Conservation (phyloP, 805 yeast genomes). For the Sugiyamaella americana region DNA sequence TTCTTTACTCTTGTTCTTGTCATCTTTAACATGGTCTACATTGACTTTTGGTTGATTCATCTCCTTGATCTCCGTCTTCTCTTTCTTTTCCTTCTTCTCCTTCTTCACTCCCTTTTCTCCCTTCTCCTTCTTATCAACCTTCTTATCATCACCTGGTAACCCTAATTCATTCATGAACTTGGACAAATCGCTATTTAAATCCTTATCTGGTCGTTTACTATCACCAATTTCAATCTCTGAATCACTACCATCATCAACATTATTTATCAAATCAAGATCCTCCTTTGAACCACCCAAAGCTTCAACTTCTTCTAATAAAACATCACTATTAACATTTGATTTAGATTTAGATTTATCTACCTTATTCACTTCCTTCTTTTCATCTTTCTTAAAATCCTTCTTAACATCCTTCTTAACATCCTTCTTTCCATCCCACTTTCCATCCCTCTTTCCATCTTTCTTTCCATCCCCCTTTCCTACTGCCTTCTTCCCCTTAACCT, state of each 20-base stretch:
- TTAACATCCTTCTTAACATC: slow-evolving; percentile 3
- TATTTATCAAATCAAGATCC: slow-evolving; percentile 61
- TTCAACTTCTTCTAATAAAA: slow-evolving; percentile 13
- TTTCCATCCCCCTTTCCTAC: slow-evolving; percentile 2
- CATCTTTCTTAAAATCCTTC: slow-evolving; percentile 11
- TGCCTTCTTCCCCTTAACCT: slow-evolving; percentile 10
- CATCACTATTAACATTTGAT: not conserved
- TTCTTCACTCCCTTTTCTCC: slow-evolving; percentile 22
- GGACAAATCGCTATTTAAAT: slow-evolving; percentile 49
- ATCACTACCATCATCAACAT: slow-evolving; percentile 34
- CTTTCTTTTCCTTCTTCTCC: slow-evolving; percentile 25
- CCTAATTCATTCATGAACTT: slow-evolving; percentile 66
- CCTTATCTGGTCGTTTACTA: slow-evolving; percentile 19
- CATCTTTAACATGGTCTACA: not conserved
- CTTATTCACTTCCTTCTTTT: slow-evolving; percentile 14
- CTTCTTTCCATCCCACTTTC: too few species aligned
- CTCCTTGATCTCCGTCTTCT: slow-evolving; percentile 6
- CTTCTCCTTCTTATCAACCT: slow-evolving; percentile 26
- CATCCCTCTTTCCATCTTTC: slow-evolving; percentile 17
- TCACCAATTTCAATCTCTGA: slow-evolving; percentile 28
- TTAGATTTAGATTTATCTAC: not conserved
- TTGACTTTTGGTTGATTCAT: too few species aligned
- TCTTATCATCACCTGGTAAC: slow-evolving; percentile 29
- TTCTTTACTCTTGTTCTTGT: slow-evolving; percentile 19
- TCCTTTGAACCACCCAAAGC: slow-evolving; percentile 78